phyloP scores from a whole-genome alignment of 441 rosid species.

The Mallotus repandus region DNA sequence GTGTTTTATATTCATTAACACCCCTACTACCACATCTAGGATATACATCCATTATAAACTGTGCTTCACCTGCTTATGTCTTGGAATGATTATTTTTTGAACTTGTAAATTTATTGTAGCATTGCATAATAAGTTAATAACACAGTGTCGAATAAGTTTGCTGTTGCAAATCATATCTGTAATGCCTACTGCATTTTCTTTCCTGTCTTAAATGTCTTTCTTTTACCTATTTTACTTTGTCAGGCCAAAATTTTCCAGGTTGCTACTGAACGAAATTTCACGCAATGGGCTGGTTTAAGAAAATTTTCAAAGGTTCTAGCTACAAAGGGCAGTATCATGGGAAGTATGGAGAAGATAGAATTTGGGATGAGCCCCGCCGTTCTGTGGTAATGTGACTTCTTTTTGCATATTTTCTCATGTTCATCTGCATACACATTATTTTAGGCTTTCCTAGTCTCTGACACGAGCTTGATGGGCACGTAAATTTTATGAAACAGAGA shows the following conservation, averaged over 20 bases:
- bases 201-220: slow-evolving; percentile 16
- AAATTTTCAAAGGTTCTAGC: slow-evolving; percentile 62
- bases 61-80: no score
- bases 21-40: background rate
- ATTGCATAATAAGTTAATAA: background rate
- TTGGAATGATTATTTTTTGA: background rate
- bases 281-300: slow-evolving; percentile 74
- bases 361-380: slow-evolving; percentile 49
- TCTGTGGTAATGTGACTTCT: slow-evolving; percentile 48
- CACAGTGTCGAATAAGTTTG: background rate
- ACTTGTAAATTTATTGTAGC: background rate
- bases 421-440: slow-evolving; percentile 9
- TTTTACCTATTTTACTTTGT: slow-evolving; percentile 18
- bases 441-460: slow-evolving; percentile 8
- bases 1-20: background rate
- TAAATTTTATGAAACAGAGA: slow-evolving; percentile 10
- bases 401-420: background rate
- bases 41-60: no score
- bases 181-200: slow-evolving; percentile 10
- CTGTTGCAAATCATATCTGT: background rate
- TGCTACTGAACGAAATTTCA: slow-evolving; percentile 14
- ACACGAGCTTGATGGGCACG: background rate
- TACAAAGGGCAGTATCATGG: slow-evolving; percentile 49
- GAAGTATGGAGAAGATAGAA: slow-evolving; percentile 43
- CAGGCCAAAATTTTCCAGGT: slow-evolving; percentile 33